These are phyloP conservation scores for Trichoderma arundinaceum DNA, from an alignment of 2,329 filamentous ascomycete species.

Conservation along the genomic window DNA sequence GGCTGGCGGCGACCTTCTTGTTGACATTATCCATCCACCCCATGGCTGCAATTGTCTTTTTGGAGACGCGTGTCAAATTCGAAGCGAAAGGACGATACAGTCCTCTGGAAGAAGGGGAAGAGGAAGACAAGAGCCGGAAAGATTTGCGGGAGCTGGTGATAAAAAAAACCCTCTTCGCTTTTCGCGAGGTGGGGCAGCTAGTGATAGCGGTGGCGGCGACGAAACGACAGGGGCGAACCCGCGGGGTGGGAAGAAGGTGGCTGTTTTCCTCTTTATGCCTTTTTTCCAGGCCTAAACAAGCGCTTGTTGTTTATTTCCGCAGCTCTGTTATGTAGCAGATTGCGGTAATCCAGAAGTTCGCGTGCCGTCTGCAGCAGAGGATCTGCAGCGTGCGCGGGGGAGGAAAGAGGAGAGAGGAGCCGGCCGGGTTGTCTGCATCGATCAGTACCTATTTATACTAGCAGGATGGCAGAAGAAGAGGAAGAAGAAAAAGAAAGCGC, in stretches of 20 bases:
- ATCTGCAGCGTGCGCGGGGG: no score
- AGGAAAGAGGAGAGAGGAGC: no score
- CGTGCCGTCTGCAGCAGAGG: no score
- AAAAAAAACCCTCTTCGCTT: slow-evolving; percentile 22
- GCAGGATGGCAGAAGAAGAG: no score
- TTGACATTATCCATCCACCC: slow-evolving; percentile 59
- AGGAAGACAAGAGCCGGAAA: background rate
- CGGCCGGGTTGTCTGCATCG: no score
- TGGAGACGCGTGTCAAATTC: background rate
- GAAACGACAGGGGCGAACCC: slow-evolving; percentile 17
- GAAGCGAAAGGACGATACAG: slow-evolving; percentile 21
- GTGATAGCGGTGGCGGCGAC: slow-evolving; percentile 27
- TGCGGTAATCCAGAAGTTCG: no score
- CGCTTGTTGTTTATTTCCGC: no score
- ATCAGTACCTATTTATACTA: no score
- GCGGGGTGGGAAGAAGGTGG: slow-evolving; percentile 3
- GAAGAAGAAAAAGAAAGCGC: no score
- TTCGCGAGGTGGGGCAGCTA: slow-evolving; percentile 24
- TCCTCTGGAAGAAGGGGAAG: background rate
- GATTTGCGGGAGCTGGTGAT: background rate
- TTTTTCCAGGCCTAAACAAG: no score
- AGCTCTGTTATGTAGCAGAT: no score
- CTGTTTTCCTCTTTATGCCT: background rate
- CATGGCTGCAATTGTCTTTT: slow-evolving; percentile 43
- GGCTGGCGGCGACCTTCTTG: slow-evolving; percentile 64